Evolutionary conservation across 2,329 filamentous ascomycete genomes (phyloP), one percentile per base, ranked within the genome.

Genomic region (Dothistroma septosporum): DNA sequence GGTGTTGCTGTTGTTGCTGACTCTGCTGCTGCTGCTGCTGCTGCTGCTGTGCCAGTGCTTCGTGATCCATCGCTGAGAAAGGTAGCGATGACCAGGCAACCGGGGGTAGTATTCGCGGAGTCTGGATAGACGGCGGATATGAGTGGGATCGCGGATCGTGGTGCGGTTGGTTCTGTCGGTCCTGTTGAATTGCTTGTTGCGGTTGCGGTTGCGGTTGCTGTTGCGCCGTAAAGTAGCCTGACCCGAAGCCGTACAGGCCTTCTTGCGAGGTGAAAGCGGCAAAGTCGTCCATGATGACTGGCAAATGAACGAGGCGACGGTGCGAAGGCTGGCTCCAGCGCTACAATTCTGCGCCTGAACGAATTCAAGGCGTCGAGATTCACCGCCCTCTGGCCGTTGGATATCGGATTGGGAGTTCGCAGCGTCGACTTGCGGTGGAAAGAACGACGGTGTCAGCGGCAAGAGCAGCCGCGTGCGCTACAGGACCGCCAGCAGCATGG

Each of bases 221-320:
- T 35, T 61, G 59, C 24, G 22, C 47, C 21, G 50, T 28, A 24
- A n/a, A 14, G 41, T 35, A 31, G 50, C 14, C 50, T 22, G 52
- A 66, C 65, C 74, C 76, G 64, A 76, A 78, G 66, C 71, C 75
- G 69, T 78, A 74, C 57, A 76, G 69, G 66, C 67, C 70, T 66
- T 77, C 76, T 62, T 76, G 65, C 50, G 24, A 53, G 66, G 63
- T 68, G 68, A 73, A 75, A 69, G 76, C 54, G 32, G 57, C 74
- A 67, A 73, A 69, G 70, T 77, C 73, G 66, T 80, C 77, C 78
- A 80, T 80, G 63, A 49, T 63, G 60, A 54, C 41, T 19, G 55
- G 48, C 50, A 59, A 19, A 50, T 54, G 16, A 53, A 47, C 44
- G 67, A 82, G 2, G 87, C 94, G 0, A 92, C 88, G 80, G 76